Evolutionary conservation across 2,329 filamentous ascomycete genomes (phyloP), one percentile per base, ranked within the genome.

Genomic region (Botrytis sinoallii): DNA sequence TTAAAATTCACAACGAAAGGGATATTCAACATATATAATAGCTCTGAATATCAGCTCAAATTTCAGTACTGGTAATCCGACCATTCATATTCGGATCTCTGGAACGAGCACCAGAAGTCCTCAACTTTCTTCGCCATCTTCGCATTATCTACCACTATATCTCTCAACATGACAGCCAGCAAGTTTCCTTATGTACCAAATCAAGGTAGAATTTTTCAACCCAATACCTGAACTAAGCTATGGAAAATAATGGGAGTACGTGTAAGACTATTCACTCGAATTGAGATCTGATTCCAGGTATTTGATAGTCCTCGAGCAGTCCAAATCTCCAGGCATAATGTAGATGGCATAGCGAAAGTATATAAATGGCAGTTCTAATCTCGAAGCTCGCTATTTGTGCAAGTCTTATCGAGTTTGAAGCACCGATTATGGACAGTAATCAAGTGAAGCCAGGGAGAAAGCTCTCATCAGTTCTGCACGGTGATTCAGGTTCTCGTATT

Each of bases 371-470:
- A 52, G 25, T 6, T 52, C n/a, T 14, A 2, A n/a, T 14, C 48
- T n/a, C 48, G 48, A 7, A 1, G 1, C 25, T 52, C 48, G 48
- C 5, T 4, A n/a, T n/a, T 52, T 25, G 7, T 0, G n/a, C 4
- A 7, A 14, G 12, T 14, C 10, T 52, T 5, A 12, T 52, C 3
- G 1, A 12, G 6, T n/a, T 14, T 1, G 25, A 52, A 7, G 12
- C 7, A 52, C 25, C 48, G 1, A 1, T n/a, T 0, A 52, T 6
- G 4, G 12, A 52, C 4, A 3, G 12, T 14, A 0, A 12, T 52
- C 12, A 52, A 52, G 4, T 52, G 25, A n/a, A 52, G 25, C 4
- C 12, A 52, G 48, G 48, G 48, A n/a, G 48, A n/a, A n/a, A 14
- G 22, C 4, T 52, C 5, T 16, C 25, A 52, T 52, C 25, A 52